Evolutionary conservation across 257 asterid species (phyloP).

Genomic region (Nicotiana paniculata): DNA sequence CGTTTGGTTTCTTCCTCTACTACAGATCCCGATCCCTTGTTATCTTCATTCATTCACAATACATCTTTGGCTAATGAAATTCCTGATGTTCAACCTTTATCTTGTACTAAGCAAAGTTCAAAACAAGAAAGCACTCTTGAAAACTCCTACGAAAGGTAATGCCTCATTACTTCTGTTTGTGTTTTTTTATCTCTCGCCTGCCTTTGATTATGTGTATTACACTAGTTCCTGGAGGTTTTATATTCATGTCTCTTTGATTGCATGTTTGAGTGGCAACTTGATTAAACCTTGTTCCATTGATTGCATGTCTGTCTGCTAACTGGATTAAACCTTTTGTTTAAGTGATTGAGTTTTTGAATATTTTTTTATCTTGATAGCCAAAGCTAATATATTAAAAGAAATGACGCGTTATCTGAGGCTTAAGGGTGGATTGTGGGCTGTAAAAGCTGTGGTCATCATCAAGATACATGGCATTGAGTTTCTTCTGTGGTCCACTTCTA

Average conservation of each 20-base stretch:
- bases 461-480: background rate
- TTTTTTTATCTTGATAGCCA: background rate
- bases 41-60: slow-evolving; percentile 65
- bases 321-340: background rate
- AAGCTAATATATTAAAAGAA: too few relatives aligned
- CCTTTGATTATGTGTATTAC: background rate
- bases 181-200: background rate
- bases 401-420: too few relatives aligned
- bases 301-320: background rate
- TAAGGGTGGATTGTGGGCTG: background rate
- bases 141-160: slow-evolving; percentile 41
- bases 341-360: background rate
- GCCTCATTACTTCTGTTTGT: background rate
- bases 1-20: slow-evolving; percentile 35
- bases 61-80: slow-evolving; percentile 38
- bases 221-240: background rate
- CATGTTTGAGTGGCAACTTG: background rate
- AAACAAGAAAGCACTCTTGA: slow-evolving; percentile 24
- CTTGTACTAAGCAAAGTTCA: slow-evolving; percentile 30
- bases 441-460: background rate
- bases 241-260: background rate
- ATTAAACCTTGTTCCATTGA: background rate
- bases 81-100: slow-evolving; percentile 26
- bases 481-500: background rate
- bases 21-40: slow-evolving; percentile 55